A percentile compares a stretch with the other conserved stretches of the same genome.
phyloP scores from a whole-genome alignment of 129 eudicot species.

The Calendula officinalis region DNA sequence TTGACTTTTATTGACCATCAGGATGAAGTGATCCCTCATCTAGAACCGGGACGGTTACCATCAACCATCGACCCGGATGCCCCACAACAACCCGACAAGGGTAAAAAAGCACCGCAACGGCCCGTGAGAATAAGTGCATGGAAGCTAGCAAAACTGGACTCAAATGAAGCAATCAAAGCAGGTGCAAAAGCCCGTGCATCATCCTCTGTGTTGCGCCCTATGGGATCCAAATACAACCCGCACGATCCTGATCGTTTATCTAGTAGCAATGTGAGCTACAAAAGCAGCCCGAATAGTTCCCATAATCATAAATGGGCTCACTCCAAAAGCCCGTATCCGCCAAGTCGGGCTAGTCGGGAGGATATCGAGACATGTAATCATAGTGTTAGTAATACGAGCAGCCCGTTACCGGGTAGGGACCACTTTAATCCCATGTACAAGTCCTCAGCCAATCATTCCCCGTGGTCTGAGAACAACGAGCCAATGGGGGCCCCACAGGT shows the following conservation, averaged over 20 bases:
- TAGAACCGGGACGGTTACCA: constrained; percentile 88
- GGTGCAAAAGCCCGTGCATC: constrained; percentile 94
- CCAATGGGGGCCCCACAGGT: constrained; percentile 37
- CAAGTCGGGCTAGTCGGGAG: constrained; percentile 78
- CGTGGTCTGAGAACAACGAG: constrained; percentile 51
- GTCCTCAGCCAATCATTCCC: constrained; percentile 44
- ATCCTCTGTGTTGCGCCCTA: constrained; percentile 78
- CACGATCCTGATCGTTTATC: constrained; percentile 52
- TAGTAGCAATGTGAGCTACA: constrained; percentile 61
- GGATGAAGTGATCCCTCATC: constrained; percentile 96
- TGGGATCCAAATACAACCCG: constrained; percentile 43
- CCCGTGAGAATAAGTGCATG: constrained; percentile 83
- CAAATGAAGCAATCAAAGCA: constrained; percentile 71
- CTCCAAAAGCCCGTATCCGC: constrained; percentile 57
- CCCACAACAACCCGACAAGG: constrained; percentile 38
- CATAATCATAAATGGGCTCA: constrained; percentile 26
- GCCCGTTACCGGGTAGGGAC: constrained; percentile 46
- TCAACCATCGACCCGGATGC: constrained; percentile 88
- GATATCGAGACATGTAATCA: constrained; percentile 73
- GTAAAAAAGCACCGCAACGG: constrained; percentile 46
- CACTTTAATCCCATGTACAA: constrained; percentile 60
- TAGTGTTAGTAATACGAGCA: constrained; percentile 71
- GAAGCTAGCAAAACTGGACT: constrained; percentile 88
- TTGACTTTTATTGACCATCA: constrained; percentile 26
- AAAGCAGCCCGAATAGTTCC: constrained; percentile 69